Conservation (phyloP, 202 grass and related monocot genomes). For the Setaria viridis region DNA sequence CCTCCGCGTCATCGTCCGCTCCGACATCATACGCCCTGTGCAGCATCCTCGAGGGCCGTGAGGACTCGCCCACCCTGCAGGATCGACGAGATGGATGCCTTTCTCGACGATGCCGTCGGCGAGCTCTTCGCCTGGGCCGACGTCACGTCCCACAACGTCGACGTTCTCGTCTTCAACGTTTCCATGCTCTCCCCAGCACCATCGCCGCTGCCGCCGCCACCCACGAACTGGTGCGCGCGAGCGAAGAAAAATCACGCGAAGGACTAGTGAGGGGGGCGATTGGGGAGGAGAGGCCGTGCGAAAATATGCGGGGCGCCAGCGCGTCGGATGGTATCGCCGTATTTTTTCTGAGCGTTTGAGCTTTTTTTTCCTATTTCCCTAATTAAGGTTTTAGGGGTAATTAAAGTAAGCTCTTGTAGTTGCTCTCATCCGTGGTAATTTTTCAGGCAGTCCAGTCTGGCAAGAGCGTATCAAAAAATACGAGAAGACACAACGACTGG, state of each 20-base stretch:
- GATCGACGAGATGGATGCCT: slow-evolving; percentile 68
- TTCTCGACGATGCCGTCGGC: slow-evolving; percentile 33
- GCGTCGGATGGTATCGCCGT: too few relatives aligned
- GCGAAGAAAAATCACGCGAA: too few relatives aligned
- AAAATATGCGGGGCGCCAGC: too few relatives aligned
- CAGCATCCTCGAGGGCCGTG: slow-evolving; percentile 46
- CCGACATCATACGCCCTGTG: slow-evolving; percentile 60
- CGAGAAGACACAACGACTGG: not conserved
- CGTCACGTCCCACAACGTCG: slow-evolving; percentile 42
- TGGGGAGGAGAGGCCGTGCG: too few relatives aligned
- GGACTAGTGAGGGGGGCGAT: too few relatives aligned
- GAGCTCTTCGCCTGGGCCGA: slow-evolving; percentile 43
- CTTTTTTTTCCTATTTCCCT: too few relatives aligned
- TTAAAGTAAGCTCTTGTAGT: too few relatives aligned
- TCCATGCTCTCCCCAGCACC: slow-evolving; percentile 66
- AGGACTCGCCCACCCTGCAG: slow-evolving; percentile 27
- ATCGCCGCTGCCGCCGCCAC: slow-evolving; percentile 34
- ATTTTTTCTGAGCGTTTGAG: too few relatives aligned
- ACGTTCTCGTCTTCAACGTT: slow-evolving; percentile 64
- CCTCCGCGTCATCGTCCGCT: slow-evolving; percentile 67
- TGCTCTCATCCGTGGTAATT: not conserved
- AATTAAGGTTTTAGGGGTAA: too few relatives aligned
- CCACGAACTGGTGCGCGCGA: too few relatives aligned
- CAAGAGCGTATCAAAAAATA: not conserved
- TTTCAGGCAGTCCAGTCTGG: not conserved